Conservation (phyloP, 352 stramenopile genomes). For the Phytopythium helicoides region DNA sequence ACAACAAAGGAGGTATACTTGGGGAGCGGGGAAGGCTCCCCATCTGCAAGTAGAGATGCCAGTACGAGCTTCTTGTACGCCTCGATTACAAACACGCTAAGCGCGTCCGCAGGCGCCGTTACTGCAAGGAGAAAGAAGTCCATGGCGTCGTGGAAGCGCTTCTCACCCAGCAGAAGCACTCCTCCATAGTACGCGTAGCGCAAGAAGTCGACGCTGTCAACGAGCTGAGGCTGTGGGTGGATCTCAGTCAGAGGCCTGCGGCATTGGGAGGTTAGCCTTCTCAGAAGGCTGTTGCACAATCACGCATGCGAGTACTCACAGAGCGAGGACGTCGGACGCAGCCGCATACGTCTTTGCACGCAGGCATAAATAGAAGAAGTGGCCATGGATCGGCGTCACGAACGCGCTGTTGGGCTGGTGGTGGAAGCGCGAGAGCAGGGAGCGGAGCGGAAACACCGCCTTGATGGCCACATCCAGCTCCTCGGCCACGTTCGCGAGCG, state of each 20-base stretch:
- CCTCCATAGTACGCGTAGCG: constrained; percentile 86
- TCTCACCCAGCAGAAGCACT: constrained; percentile 68
- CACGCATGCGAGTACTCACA: constrained; percentile 40
- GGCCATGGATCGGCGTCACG: constrained; percentile 63
- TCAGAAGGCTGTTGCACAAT: too few species aligned
- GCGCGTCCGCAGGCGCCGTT: constrained; percentile 61
- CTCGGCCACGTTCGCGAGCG: constrained; percentile 45
- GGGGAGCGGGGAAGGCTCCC: constrained; percentile 50
- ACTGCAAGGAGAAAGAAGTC: constrained; percentile 74
- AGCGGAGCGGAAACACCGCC: constrained; percentile 66
- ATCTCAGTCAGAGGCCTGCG: constrained; percentile 69
- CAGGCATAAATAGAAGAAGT: constrained; percentile 82
- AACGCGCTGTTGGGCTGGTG: constrained; percentile 39
- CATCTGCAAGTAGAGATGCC: constrained; percentile 55
- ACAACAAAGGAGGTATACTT: constrained; percentile 85
- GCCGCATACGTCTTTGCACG: constrained; percentile 79
- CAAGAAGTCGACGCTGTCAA: constrained; percentile 66
- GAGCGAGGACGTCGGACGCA: constrained; percentile 58
- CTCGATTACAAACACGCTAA: constrained; percentile 81
- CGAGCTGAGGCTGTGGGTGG: constrained; percentile 48
- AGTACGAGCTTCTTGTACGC: constrained; percentile 84
- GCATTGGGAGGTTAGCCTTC: too few species aligned
- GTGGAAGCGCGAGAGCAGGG: constrained; percentile 62
- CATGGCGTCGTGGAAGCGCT: constrained; percentile 70
- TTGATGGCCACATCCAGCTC: constrained; percentile 57